Percentiles rank a stretch among this genome's conserved stretches.
Evolutionary conservation across 495 filamentous ascomycete species (phyloP).

Genomic region (Bombardia bombarda): DNA sequence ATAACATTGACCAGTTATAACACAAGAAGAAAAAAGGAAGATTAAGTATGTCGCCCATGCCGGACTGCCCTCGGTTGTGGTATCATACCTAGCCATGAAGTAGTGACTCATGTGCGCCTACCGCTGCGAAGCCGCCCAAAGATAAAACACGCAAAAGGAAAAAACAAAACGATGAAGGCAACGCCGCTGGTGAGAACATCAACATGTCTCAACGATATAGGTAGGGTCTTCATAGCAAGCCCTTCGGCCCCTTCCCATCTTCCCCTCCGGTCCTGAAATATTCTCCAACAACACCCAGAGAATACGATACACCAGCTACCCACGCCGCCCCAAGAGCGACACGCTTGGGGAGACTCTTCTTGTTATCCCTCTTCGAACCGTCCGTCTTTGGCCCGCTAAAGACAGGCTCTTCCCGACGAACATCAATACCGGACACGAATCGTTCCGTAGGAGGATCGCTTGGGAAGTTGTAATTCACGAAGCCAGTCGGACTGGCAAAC

Average conservation of each 20-base stretch:
- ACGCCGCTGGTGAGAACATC: neutral
- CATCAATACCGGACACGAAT: constrained; percentile 36
- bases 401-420: constrained; percentile 50
- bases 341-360: constrained; percentile 36
- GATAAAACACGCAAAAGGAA: neutral
- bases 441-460: neutral
- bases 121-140: too few relatives aligned
- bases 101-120: too few relatives aligned
- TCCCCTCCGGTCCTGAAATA: constrained; percentile 53
- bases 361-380: constrained; percentile 16
- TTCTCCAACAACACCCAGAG: constrained; percentile 59
- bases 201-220: neutral
- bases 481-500: constrained; percentile 49
- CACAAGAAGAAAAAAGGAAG: too few relatives aligned
- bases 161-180: neutral
- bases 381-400: constrained; percentile 23
- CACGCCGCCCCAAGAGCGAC: constrained; percentile 49
- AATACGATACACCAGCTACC: constrained; percentile 58
- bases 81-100: too few relatives aligned
- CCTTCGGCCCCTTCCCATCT: constrained; percentile 41
- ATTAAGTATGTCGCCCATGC: too few relatives aligned
- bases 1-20: too few relatives aligned
- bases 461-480: constrained; percentile 47
- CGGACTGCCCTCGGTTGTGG: too few relatives aligned
- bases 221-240: neutral